phyloP scores from a whole-genome alignment of 106 monocot genomes.

The Narthecium ossifragum region DNA sequence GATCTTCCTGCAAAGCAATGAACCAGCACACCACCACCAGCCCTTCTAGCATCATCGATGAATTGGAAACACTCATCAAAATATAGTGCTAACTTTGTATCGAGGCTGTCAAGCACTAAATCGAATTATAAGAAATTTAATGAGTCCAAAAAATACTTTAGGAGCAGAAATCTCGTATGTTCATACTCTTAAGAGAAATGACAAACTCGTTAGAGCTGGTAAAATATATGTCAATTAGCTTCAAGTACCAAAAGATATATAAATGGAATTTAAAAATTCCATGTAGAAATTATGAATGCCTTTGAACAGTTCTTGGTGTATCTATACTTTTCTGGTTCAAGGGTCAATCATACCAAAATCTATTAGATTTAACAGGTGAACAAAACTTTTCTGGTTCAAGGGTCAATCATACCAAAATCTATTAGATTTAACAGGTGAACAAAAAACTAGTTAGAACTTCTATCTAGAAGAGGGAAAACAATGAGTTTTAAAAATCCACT shows the following conservation, averaged over 20 bases:
- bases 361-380: too few relatives aligned
- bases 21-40: conserved; percentile 63
- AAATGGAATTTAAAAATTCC: background rate
- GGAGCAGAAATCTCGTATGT: background rate
- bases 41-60: conserved; percentile 63
- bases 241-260: background rate
- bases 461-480: too few relatives aligned
- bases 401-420: too few relatives aligned
- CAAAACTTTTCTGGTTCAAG: too few relatives aligned
- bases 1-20: conserved; percentile 98
- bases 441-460: too few relatives aligned
- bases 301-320: too few relatives aligned
- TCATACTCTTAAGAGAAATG: background rate
- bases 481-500: too few relatives aligned
- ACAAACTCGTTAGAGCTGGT: background rate
- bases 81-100: conserved; percentile 41
- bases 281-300: background rate
- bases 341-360: too few relatives aligned
- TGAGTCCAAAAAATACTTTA: background rate
- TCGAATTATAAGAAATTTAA: background rate
- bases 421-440: too few relatives aligned
- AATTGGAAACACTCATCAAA: conserved; percentile 86
- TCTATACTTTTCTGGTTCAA: too few relatives aligned
- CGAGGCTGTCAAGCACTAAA: conserved; percentile 68
- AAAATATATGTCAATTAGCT: background rate